A percentile compares a stretch with the other conserved stretches of the same genome.
These are phyloP conservation scores for Penicillium sp. DNA, from an alignment of 2,329 filamentous ascomycete genomes.

Conservation along the genomic window DNA sequence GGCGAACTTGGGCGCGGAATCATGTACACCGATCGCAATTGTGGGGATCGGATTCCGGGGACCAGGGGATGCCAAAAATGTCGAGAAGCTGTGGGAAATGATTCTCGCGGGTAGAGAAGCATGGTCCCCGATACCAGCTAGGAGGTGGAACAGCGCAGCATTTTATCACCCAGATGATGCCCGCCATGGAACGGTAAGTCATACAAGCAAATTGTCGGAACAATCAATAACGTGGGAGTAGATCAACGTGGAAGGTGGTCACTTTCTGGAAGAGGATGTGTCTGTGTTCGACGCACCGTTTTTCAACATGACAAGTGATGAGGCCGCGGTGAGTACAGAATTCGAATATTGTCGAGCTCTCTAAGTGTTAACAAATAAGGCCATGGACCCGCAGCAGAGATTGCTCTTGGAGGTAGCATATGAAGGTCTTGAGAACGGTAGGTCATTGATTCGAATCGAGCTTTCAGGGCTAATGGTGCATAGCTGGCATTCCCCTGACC, in stretches of 20 bases:
- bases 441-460: background rate
- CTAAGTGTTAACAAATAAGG: conserved; percentile 1
- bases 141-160: conserved; percentile 21
- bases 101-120: conserved; percentile 19
- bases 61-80: conserved; percentile 22
- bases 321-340: conserved; percentile 25
- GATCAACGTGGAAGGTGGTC: conserved; percentile 28
- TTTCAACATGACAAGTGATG: conserved; percentile 34
- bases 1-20: background rate
- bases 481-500: conserved; percentile 29
- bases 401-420: conserved; percentile 31
- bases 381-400: conserved; percentile 33
- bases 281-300: conserved; percentile 35
- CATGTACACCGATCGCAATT: conserved; percentile 25
- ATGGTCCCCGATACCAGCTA: conserved; percentile 20
- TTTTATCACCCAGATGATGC: conserved; percentile 29
- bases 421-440: conserved; percentile 32
- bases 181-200: conserved; percentile 25
- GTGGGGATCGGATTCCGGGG: conserved; percentile 28
- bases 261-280: conserved; percentile 28
- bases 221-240: background rate
- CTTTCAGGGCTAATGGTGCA: background rate
- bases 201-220: background rate
- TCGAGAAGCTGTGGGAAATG: conserved; percentile 24
- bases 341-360: background rate